A percentile compares a stretch with the other conserved stretches of the same genome.
These are phyloP conservation scores for Pneumocystis jirovecii DNA, from an alignment of 1,139 yeast genomes.

Conservation along the genomic window DNA sequence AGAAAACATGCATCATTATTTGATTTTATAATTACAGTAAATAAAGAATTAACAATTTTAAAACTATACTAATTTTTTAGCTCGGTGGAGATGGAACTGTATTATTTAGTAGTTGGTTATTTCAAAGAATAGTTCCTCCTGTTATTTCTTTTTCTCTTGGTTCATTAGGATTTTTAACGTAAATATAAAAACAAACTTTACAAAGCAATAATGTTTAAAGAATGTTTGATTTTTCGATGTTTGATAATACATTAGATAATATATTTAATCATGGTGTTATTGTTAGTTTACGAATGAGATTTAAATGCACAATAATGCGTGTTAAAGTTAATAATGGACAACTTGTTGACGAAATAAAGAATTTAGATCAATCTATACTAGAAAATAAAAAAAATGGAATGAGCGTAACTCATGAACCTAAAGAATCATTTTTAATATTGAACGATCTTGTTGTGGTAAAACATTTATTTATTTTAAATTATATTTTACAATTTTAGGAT, in stretches of 20 bases:
- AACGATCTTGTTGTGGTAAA: conserved; percentile 54
- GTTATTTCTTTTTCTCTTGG: conserved; percentile 71
- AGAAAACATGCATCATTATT: conserved; percentile 31
- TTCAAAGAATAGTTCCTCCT: conserved; percentile 65
- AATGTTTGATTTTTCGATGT: conserved; percentile 53
- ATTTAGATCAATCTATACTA: conserved; percentile 23
- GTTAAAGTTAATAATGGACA: conserved; percentile 16
- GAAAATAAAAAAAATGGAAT: conserved; percentile 20
- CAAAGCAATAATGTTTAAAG: conserved; percentile 8
- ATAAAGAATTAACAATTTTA: conserved; percentile 19
- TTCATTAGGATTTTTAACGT: conserved; percentile 61
- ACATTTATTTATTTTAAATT: neutral
- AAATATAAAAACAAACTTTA: conserved; percentile 3
- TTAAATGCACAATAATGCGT: conserved; percentile 59
- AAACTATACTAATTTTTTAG: conserved; percentile 26
- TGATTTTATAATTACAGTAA: conserved; percentile 38
- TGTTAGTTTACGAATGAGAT: conserved; percentile 58
- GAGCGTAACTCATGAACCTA: conserved; percentile 12
- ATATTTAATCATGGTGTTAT: conserved; percentile 48
- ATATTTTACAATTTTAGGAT: conserved; percentile 26
- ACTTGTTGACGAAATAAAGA: conserved; percentile 13
- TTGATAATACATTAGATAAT: conserved; percentile 36
- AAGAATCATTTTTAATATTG: conserved; percentile 43
- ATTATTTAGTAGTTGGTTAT: conserved; percentile 45
- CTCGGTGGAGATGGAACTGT: conserved; percentile 90